A percentile compares a stretch with the other conserved stretches of the same genome.
Evolutionary conservation across 2,329 filamentous ascomycete genomes (phyloP).

Genomic region (Penicillium sp.): DNA sequence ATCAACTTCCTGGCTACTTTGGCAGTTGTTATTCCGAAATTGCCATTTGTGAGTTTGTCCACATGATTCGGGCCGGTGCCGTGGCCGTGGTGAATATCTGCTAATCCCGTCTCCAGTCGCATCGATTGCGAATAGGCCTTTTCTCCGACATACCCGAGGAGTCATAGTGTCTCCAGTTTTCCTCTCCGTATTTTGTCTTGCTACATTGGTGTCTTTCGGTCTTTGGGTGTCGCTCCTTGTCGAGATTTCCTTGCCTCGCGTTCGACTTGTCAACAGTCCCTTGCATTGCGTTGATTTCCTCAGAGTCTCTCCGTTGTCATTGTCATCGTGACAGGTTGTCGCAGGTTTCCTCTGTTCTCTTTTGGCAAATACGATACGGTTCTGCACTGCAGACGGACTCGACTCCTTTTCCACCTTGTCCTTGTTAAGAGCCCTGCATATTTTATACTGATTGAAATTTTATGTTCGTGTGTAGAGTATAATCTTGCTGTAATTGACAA

Average conservation of each 20-base stretch:
- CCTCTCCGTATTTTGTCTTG: constrained; percentile 14
- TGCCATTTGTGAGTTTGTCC: constrained; percentile 71
- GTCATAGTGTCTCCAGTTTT: constrained; percentile 25
- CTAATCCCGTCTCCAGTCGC: constrained; percentile 54
- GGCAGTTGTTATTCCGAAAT: constrained; percentile 89
- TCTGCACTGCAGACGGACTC: constrained; percentile 4
- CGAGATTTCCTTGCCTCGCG: constrained; percentile 11
- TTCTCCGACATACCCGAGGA: constrained; percentile 66
- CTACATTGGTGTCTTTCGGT: constrained; percentile 18
- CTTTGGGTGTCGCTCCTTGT: constrained; percentile 11
- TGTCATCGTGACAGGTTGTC: constrained; percentile 16
- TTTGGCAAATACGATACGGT: constrained; percentile 21
- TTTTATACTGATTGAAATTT: constrained; percentile 11
- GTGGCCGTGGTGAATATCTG: background rate
- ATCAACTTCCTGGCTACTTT: constrained; percentile 94
- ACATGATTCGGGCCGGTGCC: background rate
- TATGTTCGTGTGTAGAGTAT: no score
- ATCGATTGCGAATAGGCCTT: constrained; percentile 69
- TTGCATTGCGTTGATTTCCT: constrained; percentile 22
- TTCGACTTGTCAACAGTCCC: constrained; percentile 11
- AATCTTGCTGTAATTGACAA: no score
- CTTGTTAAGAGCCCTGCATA: constrained; percentile 21
- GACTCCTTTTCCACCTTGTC: constrained; percentile 6
- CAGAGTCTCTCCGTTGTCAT: no score
- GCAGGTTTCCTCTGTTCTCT: constrained; percentile 9